These are phyloP conservation scores for Acanthochlamys bracteata DNA, from an alignment of 106 monocot genomes.

Conservation along the genomic window DNA sequence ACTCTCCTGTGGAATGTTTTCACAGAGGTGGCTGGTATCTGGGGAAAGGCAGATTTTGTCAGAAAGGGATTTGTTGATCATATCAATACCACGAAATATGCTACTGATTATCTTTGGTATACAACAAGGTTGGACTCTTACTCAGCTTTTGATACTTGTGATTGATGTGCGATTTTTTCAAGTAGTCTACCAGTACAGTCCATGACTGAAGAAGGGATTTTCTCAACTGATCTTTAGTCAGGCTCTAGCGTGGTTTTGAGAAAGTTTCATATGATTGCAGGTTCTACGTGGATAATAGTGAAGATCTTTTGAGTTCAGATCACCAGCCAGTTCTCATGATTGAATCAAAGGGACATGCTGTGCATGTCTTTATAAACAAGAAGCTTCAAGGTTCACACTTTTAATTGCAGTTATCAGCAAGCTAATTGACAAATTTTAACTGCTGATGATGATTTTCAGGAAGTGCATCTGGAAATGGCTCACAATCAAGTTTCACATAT, in stretches of 20 bases:
- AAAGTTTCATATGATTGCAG: constrained; percentile 31
- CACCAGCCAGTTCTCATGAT: constrained; percentile 37
- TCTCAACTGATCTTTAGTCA: background rate
- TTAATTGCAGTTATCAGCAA: background rate
- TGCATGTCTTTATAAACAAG: constrained; percentile 77
- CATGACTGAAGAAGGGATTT: background rate
- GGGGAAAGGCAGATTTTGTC: constrained; percentile 55
- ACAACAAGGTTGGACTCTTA: constrained; percentile 59
- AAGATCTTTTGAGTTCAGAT: constrained; percentile 32
- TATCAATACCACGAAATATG: constrained; percentile 89
- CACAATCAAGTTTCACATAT: constrained; percentile 39
- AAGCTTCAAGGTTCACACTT: constrained; percentile 60
- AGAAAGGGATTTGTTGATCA: constrained; percentile 84
- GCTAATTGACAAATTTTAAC: background rate
- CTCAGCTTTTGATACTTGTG: background rate
- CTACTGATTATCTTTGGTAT: constrained; percentile 97
- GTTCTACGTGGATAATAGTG: constrained; percentile 51
- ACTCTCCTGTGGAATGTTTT: constrained; percentile 55
- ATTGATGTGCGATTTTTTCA: background rate
- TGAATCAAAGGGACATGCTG: constrained; percentile 94
- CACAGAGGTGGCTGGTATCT: constrained; percentile 58
- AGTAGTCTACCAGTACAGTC: background rate
- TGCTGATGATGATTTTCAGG: constrained; percentile 23
- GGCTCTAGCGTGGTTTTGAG: background rate
- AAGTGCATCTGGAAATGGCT: constrained; percentile 71